phyloP scores from a whole-genome alignment of 208 protist species.

The Acanthamoeba triangularis region DNA sequence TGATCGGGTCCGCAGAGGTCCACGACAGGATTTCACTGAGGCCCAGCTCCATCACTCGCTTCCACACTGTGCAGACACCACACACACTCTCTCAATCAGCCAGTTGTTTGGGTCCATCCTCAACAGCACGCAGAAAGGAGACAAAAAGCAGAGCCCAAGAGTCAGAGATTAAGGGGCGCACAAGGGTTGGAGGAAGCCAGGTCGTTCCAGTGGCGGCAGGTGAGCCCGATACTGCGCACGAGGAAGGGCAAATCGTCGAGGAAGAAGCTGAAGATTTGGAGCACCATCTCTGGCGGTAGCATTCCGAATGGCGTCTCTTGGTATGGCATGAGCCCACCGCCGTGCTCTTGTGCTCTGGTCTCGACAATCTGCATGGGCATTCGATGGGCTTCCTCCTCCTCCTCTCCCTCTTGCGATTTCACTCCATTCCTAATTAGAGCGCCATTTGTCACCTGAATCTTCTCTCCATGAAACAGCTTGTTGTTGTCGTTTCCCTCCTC shows the following conservation, averaged over 20 bases:
- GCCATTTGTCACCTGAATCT: not conserved
- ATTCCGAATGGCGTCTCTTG: slow-evolving; percentile 9
- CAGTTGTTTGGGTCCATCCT: not conserved
- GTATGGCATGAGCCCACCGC: not conserved
- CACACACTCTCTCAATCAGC: too few species aligned
- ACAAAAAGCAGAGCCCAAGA: not conserved
- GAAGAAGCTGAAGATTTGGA: slow-evolving; percentile 32
- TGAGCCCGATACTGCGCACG: slow-evolving; percentile 36
- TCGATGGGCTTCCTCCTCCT: not conserved
- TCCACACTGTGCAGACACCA: slow-evolving; percentile 22
- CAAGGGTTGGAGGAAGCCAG: slow-evolving; percentile 2
- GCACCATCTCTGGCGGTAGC: slow-evolving; percentile 34
- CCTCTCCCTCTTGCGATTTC: not conserved
- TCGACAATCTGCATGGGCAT: not conserved
- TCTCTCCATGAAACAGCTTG: not conserved
- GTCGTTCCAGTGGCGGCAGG: slow-evolving; percentile 43
- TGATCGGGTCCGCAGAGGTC: not conserved
- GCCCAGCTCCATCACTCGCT: not conserved
- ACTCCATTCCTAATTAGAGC: not conserved
- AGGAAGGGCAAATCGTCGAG: slow-evolving; percentile 61
- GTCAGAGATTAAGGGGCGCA: not conserved
- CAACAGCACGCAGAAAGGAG: not conserved
- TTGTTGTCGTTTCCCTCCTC: not conserved
- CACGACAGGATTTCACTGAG: slow-evolving; percentile 2
- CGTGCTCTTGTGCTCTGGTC: not conserved